phyloP scores from a whole-genome alignment of 495 filamentous ascomycete genomes.

The Talaromyces wortmannii region DNA sequence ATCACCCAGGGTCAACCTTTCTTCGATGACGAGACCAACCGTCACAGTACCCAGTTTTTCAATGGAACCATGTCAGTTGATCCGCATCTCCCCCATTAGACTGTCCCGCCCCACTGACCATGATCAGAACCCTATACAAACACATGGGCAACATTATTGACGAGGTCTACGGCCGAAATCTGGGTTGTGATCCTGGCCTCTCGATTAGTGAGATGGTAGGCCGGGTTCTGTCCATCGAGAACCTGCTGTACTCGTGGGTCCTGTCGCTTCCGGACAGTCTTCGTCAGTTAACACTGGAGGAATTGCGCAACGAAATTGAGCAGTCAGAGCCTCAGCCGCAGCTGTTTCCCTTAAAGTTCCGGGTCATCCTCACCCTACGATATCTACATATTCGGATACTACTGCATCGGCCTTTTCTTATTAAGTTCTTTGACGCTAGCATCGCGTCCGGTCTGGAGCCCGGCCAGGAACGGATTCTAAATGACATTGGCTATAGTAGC shows the following conservation, averaged over 20 bases:
- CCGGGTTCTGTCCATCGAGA: not conserved
- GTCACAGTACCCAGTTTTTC: slow-evolving; percentile 18
- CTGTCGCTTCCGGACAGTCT: not conserved
- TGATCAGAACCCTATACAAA: slow-evolving; percentile 11
- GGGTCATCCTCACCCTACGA: slow-evolving; percentile 25
- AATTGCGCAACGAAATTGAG: not conserved
- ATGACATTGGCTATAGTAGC: slow-evolving; percentile 28
- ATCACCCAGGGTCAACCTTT: too few relatives aligned
- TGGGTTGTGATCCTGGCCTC: slow-evolving; percentile 16
- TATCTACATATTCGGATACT: slow-evolving; percentile 28
- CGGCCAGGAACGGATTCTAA: slow-evolving; percentile 7
- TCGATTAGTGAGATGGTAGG: not conserved
- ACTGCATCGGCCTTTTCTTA: slow-evolving; percentile 24
- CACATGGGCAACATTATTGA: slow-evolving; percentile 16
- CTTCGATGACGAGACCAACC: too few relatives aligned
- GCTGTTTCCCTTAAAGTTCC: slow-evolving; percentile 4
- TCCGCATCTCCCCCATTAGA: not conserved
- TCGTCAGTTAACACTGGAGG: slow-evolving; percentile 1
- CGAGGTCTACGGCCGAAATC: slow-evolving; percentile 30
- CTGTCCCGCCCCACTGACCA: not conserved
- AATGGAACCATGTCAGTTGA: slow-evolving; percentile 21
- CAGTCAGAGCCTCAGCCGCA: not conserved
- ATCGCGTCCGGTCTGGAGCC: not conserved
- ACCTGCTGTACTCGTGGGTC: not conserved
- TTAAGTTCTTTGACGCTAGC: slow-evolving; percentile 18